Evolutionary conservation across 2,329 filamentous ascomycete species (phyloP).

Genomic region (Nectriaceae sp.): DNA sequence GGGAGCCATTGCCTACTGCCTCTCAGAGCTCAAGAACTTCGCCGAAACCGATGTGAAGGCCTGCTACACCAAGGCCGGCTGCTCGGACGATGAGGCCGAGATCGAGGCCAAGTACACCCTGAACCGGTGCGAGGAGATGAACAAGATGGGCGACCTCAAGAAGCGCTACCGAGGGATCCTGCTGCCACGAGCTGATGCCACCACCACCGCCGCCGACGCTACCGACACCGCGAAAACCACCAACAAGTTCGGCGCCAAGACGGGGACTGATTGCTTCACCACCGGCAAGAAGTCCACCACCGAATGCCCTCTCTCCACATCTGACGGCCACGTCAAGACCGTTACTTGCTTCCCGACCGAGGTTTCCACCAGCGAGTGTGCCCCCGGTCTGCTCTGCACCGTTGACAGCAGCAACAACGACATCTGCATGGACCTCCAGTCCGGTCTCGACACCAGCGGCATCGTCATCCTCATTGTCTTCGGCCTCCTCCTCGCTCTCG

Average conservation of each 20-base stretch:
- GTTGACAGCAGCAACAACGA: conserved; percentile 37
- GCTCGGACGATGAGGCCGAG: conserved; percentile 32
- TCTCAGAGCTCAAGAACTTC: conserved; percentile 36
- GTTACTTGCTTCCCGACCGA: conserved; percentile 42
- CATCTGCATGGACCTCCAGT: conserved; percentile 44
- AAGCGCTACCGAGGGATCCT: conserved; percentile 28
- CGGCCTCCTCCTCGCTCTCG: conserved; percentile 39
- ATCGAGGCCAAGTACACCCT: conserved; percentile 31
- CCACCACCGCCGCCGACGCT: conserved; percentile 13
- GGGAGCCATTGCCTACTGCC: conserved; percentile 44
- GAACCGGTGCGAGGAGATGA: conserved; percentile 34
- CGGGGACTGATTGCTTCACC: conserved; percentile 38
- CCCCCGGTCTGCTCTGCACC: conserved; percentile 46
- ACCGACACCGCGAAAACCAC: conserved; percentile 15
- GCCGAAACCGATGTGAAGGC: conserved; percentile 37
- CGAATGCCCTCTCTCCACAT: conserved; percentile 42
- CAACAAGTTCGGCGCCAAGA: conserved; percentile 14
- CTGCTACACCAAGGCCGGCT: conserved; percentile 40
- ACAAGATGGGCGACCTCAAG: conserved; percentile 29
- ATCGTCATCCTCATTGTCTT: conserved; percentile 53
- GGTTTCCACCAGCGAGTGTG: conserved; percentile 41
- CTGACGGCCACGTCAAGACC: conserved; percentile 35
- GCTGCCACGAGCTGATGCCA: conserved; percentile 17
- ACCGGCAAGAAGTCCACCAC: conserved; percentile 37
- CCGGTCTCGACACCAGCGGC: conserved; percentile 45